Percentiles rank a stretch among this genome's conserved stretches.
These are phyloP conservation scores for Mycena filopes DNA, from an alignment of 768 basidiomycete species.

Conservation along the genomic window DNA sequence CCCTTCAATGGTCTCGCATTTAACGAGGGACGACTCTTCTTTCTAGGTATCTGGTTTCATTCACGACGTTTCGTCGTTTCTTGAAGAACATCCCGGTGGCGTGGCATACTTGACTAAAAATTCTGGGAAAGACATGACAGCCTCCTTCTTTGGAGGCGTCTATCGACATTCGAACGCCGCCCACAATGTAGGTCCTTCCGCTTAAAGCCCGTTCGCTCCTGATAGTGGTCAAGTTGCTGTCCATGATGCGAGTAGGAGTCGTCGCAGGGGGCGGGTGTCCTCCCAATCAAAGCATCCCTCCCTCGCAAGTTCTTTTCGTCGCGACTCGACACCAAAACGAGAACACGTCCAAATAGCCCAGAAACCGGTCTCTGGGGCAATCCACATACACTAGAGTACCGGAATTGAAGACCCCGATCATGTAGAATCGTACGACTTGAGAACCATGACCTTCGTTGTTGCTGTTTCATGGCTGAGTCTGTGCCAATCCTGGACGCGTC, in stretches of 20 bases:
- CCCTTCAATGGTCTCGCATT: neutral
- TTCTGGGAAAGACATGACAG: slow-evolving; percentile 86
- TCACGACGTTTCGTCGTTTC: slow-evolving; percentile 81
- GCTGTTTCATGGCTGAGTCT: slow-evolving; percentile 12
- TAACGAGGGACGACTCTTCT: neutral
- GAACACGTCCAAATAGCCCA: neutral
- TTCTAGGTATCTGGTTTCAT: slow-evolving; percentile 78
- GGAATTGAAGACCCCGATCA: slow-evolving; percentile 16
- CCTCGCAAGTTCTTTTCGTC: slow-evolving; percentile 30
- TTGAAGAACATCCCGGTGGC: slow-evolving; percentile 87
- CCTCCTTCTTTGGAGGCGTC: slow-evolving; percentile 86
- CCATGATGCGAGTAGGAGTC: slow-evolving; percentile 61
- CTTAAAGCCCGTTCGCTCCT: neutral
- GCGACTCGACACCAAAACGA: slow-evolving; percentile 19
- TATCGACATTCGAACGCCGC: slow-evolving; percentile 72
- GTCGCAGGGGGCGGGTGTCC: slow-evolving; percentile 49
- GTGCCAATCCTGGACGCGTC: neutral
- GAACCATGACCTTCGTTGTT: slow-evolving; percentile 17
- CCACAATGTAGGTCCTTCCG: slow-evolving; percentile 51
- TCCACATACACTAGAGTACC: slow-evolving; percentile 19
- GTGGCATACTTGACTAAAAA: slow-evolving; percentile 62
- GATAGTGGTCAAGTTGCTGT: slow-evolving; percentile 43
- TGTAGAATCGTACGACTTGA: slow-evolving; percentile 29
- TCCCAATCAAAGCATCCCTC: slow-evolving; percentile 21
- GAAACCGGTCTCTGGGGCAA: neutral